These are phyloP conservation scores for Purshia tridentata DNA, from an alignment of 306 rosid genomes.

Conservation along the genomic window DNA sequence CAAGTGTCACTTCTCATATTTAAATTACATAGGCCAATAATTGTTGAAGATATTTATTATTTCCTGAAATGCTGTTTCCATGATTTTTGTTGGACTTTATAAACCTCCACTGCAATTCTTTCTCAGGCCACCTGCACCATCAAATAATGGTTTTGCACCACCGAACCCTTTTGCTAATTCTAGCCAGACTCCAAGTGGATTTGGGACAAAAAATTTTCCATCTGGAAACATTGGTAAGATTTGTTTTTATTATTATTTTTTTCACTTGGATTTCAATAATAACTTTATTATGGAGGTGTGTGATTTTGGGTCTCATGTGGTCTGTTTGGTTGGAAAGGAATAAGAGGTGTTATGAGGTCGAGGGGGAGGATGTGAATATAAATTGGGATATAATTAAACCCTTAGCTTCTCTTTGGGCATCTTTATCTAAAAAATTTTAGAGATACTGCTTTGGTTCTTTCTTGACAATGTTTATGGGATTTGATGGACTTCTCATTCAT, in stretches of 20 bases:
- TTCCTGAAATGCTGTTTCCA: background rate
- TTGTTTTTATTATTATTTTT: background rate
- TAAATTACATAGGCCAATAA: background rate
- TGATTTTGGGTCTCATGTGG: background rate
- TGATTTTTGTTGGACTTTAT: background rate
- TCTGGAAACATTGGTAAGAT: constrained; percentile 29
- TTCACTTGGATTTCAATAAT: background rate
- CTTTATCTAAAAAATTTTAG: background rate
- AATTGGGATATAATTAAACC: background rate
- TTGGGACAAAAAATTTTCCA: constrained; percentile 29
- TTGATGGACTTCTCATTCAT: background rate
- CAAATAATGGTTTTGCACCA: constrained; percentile 34
- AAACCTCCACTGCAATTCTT: constrained; percentile 11
- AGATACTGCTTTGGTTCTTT: too few species aligned
- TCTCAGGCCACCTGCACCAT: constrained; percentile 55
- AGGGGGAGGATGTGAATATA: too few species aligned
- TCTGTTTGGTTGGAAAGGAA: background rate
- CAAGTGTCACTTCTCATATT: constrained; percentile 20
- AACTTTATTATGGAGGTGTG: background rate
- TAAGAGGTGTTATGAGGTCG: background rate
- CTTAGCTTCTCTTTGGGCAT: background rate
- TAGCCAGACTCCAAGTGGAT: constrained; percentile 24
- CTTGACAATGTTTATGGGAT: background rate
- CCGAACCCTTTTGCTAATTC: constrained; percentile 34
- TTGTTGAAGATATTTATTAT: background rate